Base-by-base conservation (phyloP, 2,329 filamentous ascomycete species). In the Clarireedia hainanense region DNA sequence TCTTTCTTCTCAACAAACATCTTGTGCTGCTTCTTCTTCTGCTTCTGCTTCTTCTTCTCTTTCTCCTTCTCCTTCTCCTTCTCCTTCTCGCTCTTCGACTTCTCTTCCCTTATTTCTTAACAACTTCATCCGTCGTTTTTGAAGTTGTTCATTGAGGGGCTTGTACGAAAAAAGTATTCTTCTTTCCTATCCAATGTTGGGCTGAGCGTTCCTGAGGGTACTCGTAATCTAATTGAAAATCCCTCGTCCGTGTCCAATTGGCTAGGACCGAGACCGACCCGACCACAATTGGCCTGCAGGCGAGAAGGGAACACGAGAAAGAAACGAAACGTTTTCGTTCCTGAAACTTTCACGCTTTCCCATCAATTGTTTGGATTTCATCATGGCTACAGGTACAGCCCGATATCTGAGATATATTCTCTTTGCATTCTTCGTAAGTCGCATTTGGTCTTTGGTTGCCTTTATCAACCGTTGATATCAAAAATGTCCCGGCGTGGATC, bases 401-500 rank as follows among this genome's bases (percentile, higher is more conserved):
- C 85, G 88, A 73, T 89, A 90, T 68, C 74, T 85, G 78, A 81
- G 83, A 78, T 86, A 85, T 73, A 79, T 96, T 70, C 79, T 94
- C 69, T 84, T 95, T 68, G 88, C 90, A 58, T 80, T 91, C 68
- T 86, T 95, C 69, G 91, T 95, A 80, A 69, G 86, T 78, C 23
- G 15, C 39, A 42, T 20, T 17, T 20, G 2, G 2, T 14, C 34
- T 15, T 7, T 30, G 0, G 10, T 54, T 30, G 30, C 10, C 30
- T 34, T 34, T 34, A 14, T 34, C 30, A 12, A 15, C 15, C 9
- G 20, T n/a, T 20, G 20, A 47, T 37, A 6, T 17, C 42, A 47
- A 34, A 12, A 34, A 12, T 34, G 30, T 34, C 30, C 27, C 10
- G 30, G 26, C 36, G 17, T 39, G 47, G 15, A 34, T 61, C 23